Evolutionary conservation across 805 yeast genomes (phyloP), one percentile per base, ranked within the genome.

Genomic region (Wickerhamiella kurtzmanii): DNA sequence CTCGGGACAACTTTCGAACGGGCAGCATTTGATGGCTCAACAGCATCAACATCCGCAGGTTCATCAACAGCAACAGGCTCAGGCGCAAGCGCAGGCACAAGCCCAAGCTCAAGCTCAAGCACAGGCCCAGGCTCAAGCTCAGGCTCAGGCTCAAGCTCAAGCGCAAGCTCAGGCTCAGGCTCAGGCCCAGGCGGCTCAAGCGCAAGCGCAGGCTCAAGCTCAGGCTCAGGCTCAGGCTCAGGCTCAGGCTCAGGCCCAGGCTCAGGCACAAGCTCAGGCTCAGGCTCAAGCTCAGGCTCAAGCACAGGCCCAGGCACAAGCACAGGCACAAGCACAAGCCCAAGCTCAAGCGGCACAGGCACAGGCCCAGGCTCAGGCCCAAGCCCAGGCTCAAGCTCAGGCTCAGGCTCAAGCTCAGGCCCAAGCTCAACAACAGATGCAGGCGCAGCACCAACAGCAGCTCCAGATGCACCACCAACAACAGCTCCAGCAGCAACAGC

Each of bases 231-330:
- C n/a, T n/a, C n/a, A n/a, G n/a, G n/a, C n/a, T n/a, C n/a, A n/a
- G n/a, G n/a, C n/a, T n/a, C n/a, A n/a, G n/a, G 32, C 20, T 11
- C 38, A 43, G 20, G 53, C 36, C 32, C 48, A 40, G 35, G 47
- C 40, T 19, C 56, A 46, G 43, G 56, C 49, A 35, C 56, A 43
- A 43, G 54, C 40, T 37, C 53, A 51, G 35, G 46, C 37, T 1
- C 44, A 22, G 19, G 40, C 41, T 20, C n/a, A n/a, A n/a, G n/a
- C n/a, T n/a, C n/a, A n/a, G n/a, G 32, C 20, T 11, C 38, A 43
- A 16, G 53, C 36, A 32, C 48, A 40, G 35, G 47, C 40, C 21
- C 56, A 46, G 43, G 56, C 49, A 35, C 56, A 43, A 43, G 54
- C 40, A 37, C 53, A 51, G 35, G 46, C 37, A 1, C 44, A 22